Evolutionary conservation across 2,329 filamentous ascomycete species (phyloP), one percentile per base, ranked within the genome.

Genomic region (Xylariaceae sp.): DNA sequence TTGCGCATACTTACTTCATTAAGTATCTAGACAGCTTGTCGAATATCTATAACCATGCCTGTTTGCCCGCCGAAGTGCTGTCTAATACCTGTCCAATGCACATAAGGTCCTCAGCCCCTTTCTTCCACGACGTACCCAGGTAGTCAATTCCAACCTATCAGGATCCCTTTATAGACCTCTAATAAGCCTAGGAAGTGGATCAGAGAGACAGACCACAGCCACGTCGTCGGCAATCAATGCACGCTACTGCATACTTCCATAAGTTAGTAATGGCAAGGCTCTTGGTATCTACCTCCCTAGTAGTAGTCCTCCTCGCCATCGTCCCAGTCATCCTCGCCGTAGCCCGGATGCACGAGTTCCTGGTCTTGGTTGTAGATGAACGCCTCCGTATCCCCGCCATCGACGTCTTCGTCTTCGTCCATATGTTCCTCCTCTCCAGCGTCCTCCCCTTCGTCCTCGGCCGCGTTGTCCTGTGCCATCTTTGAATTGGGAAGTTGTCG

Each of bases 321-420:
- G 32, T 75, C 72, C 26, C 75, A 73, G 1, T 67, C 71, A 3
- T 72, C 71, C 3, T 72, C 73, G 9, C 74, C 70, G 18, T 73
- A 74, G 21, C 71, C 73, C 16, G 63, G 59, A 44, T 62, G 61
- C 23, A 58, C 60, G 19, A 59, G 40, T 20, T 59, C 56, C 32
- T 37, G 32, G 18, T 63, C 66, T 7, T 63, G 56, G 14, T 62
- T 37, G 32, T 37, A 37, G 32, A 37, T 37, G 32, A 37, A 37
- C 12, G 32, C 14, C 12, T 37, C 32, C 32, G 9, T 10, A 14
- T 37, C 67, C 3, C 64, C 65, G 12, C 65, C 62, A 10, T 67
- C 67, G 0, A 52, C 50, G 9, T 59, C 52, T 12, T 73, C 74
- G 2, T 72, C 70, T 18, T 70, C 70, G 0, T 73, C 71, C 0